phyloP scores from a whole-genome alignment of 306 rosid genomes.

The Leucaena leucocephala region DNA sequence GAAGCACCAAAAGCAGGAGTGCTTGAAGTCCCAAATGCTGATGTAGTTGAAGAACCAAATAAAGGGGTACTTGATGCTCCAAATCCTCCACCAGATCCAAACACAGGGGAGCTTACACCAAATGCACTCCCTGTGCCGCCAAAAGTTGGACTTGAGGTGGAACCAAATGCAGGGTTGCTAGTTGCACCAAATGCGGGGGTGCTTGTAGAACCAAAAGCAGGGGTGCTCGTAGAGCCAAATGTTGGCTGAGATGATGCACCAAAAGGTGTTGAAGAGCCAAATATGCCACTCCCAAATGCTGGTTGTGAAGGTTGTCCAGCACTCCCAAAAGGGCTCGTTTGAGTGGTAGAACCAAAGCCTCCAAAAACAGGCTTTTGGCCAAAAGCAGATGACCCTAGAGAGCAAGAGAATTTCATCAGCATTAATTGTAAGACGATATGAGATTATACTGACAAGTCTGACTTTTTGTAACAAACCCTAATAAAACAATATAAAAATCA shows the following conservation, averaged over 20 bases:
- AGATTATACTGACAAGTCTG: not conserved
- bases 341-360: slow-evolving; percentile 78
- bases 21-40: slow-evolving; percentile 61
- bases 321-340: slow-evolving; percentile 77
- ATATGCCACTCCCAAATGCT: slow-evolving; percentile 80
- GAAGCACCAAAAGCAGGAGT: slow-evolving; percentile 68
- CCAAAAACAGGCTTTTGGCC: slow-evolving; percentile 88
- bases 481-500: not conserved
- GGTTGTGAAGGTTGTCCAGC: slow-evolving; percentile 78
- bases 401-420: slow-evolving; percentile 34
- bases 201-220: slow-evolving; percentile 51
- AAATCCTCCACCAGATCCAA: slow-evolving; percentile 73
- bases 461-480: not conserved
- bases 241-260: slow-evolving; percentile 65
- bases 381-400: slow-evolving; percentile 60
- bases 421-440: slow-evolving; percentile 8
- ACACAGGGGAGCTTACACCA: slow-evolving; percentile 60
- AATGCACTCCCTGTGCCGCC: slow-evolving; percentile 66
- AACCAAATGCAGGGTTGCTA: slow-evolving; percentile 58
- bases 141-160: slow-evolving; percentile 65
- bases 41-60: slow-evolving; percentile 60
- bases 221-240: slow-evolving; percentile 50
- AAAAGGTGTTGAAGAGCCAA: slow-evolving; percentile 83
- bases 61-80: slow-evolving; percentile 63
- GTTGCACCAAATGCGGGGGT: slow-evolving; percentile 57